Evolutionary conservation across 805 yeast species (phyloP).

Genomic region (Yamadazyma phyllophila): DNA sequence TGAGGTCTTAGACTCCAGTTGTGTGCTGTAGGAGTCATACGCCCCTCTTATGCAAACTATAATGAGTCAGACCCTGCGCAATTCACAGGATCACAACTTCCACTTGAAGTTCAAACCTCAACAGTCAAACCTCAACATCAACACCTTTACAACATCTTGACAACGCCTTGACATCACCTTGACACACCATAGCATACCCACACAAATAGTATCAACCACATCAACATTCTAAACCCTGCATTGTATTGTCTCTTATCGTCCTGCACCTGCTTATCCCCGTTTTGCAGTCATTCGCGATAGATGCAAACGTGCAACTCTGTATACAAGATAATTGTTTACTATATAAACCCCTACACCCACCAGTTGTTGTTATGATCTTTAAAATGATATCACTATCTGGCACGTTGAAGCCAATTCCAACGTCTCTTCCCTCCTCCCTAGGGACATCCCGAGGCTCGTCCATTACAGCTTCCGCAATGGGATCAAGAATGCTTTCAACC

Average conservation of each 20-base stretch:
- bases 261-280: background rate
- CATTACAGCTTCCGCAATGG: background rate
- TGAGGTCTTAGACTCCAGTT: too few relatives aligned
- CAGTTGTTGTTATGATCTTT: background rate
- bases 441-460: background rate
- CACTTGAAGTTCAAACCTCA: too few relatives aligned
- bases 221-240: background rate
- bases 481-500: constrained; percentile 2
- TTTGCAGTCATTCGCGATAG: constrained; percentile 1
- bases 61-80: too few relatives aligned
- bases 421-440: background rate
- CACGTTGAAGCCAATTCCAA: too few relatives aligned
- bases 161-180: too few relatives aligned
- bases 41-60: too few relatives aligned
- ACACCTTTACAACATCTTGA: too few relatives aligned
- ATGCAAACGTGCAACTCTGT: constrained; percentile 1
- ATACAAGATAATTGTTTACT: background rate
- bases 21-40: too few relatives aligned
- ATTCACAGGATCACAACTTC: too few relatives aligned
- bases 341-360: background rate
- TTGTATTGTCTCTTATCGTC: too few relatives aligned
- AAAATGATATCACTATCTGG: background rate
- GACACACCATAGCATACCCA: background rate
- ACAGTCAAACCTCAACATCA: too few relatives aligned
- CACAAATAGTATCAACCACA: background rate